Percentiles rank a stretch among this genome's conserved stretches.
Conservation (phyloP, 352 stramenopile species). For the Phytophthora tubulina region DNA sequence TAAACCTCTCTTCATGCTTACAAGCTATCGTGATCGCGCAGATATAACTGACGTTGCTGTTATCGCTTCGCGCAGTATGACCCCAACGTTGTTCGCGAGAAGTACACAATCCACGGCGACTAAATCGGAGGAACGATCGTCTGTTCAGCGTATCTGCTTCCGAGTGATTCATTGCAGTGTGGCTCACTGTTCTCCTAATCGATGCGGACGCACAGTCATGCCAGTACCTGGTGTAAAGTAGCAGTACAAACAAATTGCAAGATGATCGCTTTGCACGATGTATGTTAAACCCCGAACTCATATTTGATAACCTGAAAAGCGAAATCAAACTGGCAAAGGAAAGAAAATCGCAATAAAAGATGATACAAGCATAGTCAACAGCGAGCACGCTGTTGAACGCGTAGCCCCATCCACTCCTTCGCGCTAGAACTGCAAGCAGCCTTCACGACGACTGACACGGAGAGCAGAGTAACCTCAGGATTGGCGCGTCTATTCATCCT, state of each 20-base stretch:
- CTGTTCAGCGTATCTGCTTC: neutral
- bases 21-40: neutral
- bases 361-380: constrained; percentile 50
- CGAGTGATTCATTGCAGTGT: neutral
- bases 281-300: constrained; percentile 28
- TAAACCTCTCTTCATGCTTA: constrained; percentile 5
- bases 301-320: constrained; percentile 40
- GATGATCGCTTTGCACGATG: constrained; percentile 11
- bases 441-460: constrained; percentile 23
- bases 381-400: constrained; percentile 16
- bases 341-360: constrained; percentile 46
- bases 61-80: constrained; percentile 61
- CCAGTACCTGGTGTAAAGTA: neutral
- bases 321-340: constrained; percentile 33
- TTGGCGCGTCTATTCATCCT: constrained; percentile 76
- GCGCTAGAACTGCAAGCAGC: constrained; percentile 18
- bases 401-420: constrained; percentile 27
- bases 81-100: constrained; percentile 76
- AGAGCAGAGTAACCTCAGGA: constrained; percentile 19
- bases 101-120: constrained; percentile 85
- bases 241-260: constrained; percentile 14
- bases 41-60: constrained; percentile 5
- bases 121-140: constrained; percentile 32
- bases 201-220: neutral
- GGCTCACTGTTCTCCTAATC: neutral